Conservation (phyloP, 495 filamentous ascomycete species). For the Penicillium ochrochloron region DNA sequence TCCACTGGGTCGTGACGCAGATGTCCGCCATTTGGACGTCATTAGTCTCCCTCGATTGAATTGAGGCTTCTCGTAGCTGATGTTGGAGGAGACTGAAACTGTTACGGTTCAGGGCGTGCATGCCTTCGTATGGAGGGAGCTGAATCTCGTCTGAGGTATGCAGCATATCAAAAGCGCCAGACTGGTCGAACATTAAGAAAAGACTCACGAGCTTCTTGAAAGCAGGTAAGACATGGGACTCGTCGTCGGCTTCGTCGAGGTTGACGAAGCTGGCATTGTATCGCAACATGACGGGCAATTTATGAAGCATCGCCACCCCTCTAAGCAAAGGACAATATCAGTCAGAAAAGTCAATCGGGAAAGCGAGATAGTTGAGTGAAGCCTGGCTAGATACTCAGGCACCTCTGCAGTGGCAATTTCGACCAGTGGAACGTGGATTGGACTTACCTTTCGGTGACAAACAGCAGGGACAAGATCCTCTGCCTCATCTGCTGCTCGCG, state of each 20-base stretch:
- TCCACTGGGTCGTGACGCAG: conserved; percentile 8
- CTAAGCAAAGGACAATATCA: neutral
- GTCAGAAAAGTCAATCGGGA: neutral
- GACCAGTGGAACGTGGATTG: neutral
- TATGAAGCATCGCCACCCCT: conserved; percentile 6
- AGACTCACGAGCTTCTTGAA: conserved; percentile 3
- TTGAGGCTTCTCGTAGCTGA: conserved; percentile 1
- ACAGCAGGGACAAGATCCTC: neutral
- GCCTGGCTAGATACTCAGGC: neutral
- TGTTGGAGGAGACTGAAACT: conserved; percentile 1
- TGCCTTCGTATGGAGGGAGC: neutral
- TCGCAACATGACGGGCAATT: conserved; percentile 1
- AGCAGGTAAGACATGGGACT: neutral
- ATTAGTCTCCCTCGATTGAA: neutral
- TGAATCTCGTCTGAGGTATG: conserved; percentile 4
- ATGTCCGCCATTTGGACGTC: conserved; percentile 6
- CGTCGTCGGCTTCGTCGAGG: conserved; percentile 6
- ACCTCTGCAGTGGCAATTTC: neutral
- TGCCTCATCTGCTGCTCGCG: conserved; percentile 4
- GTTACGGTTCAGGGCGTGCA: neutral
- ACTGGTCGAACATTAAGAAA: conserved; percentile 2
- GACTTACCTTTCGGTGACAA: conserved; percentile 5
- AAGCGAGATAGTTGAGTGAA: neutral
- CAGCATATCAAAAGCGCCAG: neutral
- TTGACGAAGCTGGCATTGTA: neutral